Percentiles rank a stretch among this genome's conserved stretches.
phyloP scores from a whole-genome alignment of 2,329 filamentous ascomycete species.

The Zasmidium cellare region DNA sequence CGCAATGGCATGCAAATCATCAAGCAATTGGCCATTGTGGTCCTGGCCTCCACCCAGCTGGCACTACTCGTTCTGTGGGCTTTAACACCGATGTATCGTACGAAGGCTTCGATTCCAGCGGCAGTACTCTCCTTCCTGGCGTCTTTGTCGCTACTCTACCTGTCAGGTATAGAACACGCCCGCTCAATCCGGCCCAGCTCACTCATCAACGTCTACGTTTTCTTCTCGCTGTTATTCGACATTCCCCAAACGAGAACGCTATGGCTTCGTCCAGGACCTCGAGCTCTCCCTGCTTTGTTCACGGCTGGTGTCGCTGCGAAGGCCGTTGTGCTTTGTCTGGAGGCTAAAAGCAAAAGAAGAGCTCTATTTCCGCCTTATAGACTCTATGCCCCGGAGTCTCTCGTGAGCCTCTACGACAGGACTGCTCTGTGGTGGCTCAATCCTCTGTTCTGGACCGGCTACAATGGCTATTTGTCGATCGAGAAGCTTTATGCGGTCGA shows the following conservation, averaged over 20 bases:
- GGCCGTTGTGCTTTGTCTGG: constrained; percentile 20
- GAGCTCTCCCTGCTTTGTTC: constrained; percentile 15
- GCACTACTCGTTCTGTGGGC: constrained; percentile 19
- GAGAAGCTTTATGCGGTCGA: constrained; percentile 28
- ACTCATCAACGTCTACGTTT: constrained; percentile 22
- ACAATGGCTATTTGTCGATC: constrained; percentile 22
- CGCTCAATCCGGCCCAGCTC: constrained; percentile 19
- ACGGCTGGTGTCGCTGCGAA: constrained; percentile 19
- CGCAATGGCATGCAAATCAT: constrained; percentile 11
- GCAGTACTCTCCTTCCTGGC: constrained; percentile 18
- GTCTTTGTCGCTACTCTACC: constrained; percentile 19
- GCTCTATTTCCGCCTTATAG: constrained; percentile 18
- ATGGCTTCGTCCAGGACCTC: constrained; percentile 18
- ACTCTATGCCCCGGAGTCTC: constrained; percentile 20
- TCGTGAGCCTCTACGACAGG: constrained; percentile 28
- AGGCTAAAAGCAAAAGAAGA: constrained; percentile 21
- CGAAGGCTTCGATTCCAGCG: constrained; percentile 18
- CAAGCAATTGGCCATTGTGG: constrained; percentile 17
- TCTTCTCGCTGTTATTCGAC: constrained; percentile 21
- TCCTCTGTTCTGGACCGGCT: constrained; percentile 32
- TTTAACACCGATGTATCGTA: constrained; percentile 13
- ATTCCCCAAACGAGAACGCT: constrained; percentile 24
- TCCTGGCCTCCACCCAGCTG: constrained; percentile 18
- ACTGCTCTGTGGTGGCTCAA: constrained; percentile 42
- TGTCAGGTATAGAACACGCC: constrained; percentile 21